Percentiles rank a stretch among this genome's conserved stretches.
Conservation (phyloP, 345 rosid species). For the Aethionema arabicum region DNA sequence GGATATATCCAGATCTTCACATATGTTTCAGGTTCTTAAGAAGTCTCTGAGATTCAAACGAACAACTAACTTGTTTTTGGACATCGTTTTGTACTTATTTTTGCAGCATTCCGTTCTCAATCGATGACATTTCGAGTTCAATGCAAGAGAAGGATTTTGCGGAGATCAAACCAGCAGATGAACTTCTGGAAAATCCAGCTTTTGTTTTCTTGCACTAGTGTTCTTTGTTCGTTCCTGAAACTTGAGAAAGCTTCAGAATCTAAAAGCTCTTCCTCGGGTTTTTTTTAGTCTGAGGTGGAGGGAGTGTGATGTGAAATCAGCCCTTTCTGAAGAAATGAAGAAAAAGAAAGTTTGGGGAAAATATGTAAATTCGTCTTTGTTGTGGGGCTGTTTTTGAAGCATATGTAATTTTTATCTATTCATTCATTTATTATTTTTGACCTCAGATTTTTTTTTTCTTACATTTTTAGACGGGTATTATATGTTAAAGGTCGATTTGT, state of each 20-base stretch:
- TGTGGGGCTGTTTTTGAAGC: conserved; percentile 26
- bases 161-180: conserved; percentile 84
- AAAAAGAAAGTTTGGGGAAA: conserved; percentile 29
- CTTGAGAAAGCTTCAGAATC: conserved; percentile 31
- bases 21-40: neutral
- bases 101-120: conserved; percentile 90
- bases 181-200: conserved; percentile 76
- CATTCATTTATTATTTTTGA: conserved; percentile 38
- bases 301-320: neutral
- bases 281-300: conserved; percentile 19
- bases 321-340: conserved; percentile 16
- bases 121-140: conserved; percentile 82
- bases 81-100: neutral
- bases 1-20: no score
- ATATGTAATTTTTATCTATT: conserved; percentile 24
- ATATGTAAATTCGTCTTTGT: conserved; percentile 35
- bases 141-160: conserved; percentile 86
- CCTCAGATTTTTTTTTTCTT: conserved; percentile 16
- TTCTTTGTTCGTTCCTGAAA: no score
- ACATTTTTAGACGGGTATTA: conserved; percentile 13
- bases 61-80: neutral
- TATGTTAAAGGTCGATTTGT: conserved; percentile 12
- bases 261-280: conserved; percentile 25
- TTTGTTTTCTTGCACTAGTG: conserved; percentile 78
- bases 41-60: neutral